phyloP scores from a whole-genome alignment of 106 monocot genomes.

The Dactylorhiza incarnata region DNA sequence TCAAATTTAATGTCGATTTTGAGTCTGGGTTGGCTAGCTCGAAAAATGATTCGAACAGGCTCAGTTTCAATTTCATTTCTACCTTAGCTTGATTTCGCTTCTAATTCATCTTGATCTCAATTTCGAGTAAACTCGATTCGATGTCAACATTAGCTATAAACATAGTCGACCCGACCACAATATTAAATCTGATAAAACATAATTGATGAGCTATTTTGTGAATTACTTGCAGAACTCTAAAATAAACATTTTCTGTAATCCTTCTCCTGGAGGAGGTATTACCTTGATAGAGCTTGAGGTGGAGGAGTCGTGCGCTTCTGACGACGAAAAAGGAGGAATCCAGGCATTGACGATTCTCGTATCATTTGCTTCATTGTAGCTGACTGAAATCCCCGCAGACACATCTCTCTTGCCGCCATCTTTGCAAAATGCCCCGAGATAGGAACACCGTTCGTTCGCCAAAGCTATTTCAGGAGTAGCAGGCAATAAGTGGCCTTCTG shows the following conservation, averaged over 20 bases:
- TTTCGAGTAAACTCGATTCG: too few relatives aligned
- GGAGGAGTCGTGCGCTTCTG: neutral
- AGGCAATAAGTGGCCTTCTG: conserved; percentile 92
- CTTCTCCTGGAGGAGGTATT: neutral
- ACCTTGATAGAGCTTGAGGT: conserved; percentile 57
- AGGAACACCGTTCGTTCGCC: conserved; percentile 73
- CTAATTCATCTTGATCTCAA: too few relatives aligned
- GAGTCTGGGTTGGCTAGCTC: too few relatives aligned
- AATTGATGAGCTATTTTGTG: neutral
- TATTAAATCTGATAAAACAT: too few relatives aligned
- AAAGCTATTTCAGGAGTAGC: conserved; percentile 87
- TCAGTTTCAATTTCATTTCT: too few relatives aligned
- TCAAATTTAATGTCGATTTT: too few relatives aligned
- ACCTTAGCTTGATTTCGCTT: too few relatives aligned
- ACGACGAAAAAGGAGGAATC: conserved; percentile 10
- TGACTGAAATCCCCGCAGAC: conserved; percentile 4
- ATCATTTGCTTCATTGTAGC: conserved; percentile 50
- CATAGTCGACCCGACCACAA: too few relatives aligned
- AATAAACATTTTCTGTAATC: neutral
- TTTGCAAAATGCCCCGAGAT: conserved; percentile 84
- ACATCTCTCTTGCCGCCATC: conserved; percentile 22
- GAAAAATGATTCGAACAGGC: too few relatives aligned
- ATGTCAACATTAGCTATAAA: too few relatives aligned
- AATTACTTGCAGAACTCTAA: neutral
- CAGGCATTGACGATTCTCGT: conserved; percentile 14